A percentile compares a stretch with the other conserved stretches of the same genome.
phyloP scores from a whole-genome alignment of 2,329 filamentous ascomycete genomes.

The Ophiostoma sp. region DNA sequence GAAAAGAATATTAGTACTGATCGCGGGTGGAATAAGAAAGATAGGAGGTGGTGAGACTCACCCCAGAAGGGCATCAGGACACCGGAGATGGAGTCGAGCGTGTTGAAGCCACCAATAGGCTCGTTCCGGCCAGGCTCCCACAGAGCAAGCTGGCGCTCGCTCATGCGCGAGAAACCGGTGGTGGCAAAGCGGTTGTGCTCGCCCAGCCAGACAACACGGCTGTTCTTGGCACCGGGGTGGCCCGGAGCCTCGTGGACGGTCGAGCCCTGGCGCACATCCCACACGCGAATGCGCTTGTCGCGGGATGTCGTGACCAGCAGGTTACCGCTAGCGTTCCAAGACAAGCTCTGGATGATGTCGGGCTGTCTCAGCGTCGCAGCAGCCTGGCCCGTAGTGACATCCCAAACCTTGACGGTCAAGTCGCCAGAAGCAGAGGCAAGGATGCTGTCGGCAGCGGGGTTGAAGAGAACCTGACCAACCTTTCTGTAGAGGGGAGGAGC shows the following conservation, averaged over 20 bases:
- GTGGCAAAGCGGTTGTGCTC: slow-evolving; percentile 95
- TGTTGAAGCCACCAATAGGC: slow-evolving; percentile 83
- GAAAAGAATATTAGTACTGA: slow-evolving; percentile 27
- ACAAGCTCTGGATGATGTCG: slow-evolving; percentile 91
- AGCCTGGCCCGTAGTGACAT: slow-evolving; percentile 71
- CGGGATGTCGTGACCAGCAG: slow-evolving; percentile 87
- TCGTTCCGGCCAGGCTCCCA: slow-evolving; percentile 87
- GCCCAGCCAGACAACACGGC: slow-evolving; percentile 92
- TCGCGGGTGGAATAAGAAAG: background rate
- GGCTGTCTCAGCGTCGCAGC: slow-evolving; percentile 74
- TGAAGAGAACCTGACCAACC: slow-evolving; percentile 96
- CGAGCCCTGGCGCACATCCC: slow-evolving; percentile 92
- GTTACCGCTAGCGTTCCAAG: slow-evolving; percentile 86
- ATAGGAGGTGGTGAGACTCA: slow-evolving; percentile 28
- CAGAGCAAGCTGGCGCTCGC: slow-evolving; percentile 88
- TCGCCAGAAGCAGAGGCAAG: slow-evolving; percentile 93
- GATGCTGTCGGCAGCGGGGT: slow-evolving; percentile 90
- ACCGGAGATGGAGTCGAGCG: slow-evolving; percentile 90
- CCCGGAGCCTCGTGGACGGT: slow-evolving; percentile 78
- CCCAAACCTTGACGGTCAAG: slow-evolving; percentile 93
- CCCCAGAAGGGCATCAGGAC: slow-evolving; percentile 99
- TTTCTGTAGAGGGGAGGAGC: slow-evolving; percentile 49
- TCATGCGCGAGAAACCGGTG: slow-evolving; percentile 97
- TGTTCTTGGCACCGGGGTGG: slow-evolving; percentile 94
- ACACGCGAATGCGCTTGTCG: slow-evolving; percentile 96